Conservation (phyloP, 1,284 basidiomycete genomes). For the Sporisorium reilianum region DNA sequence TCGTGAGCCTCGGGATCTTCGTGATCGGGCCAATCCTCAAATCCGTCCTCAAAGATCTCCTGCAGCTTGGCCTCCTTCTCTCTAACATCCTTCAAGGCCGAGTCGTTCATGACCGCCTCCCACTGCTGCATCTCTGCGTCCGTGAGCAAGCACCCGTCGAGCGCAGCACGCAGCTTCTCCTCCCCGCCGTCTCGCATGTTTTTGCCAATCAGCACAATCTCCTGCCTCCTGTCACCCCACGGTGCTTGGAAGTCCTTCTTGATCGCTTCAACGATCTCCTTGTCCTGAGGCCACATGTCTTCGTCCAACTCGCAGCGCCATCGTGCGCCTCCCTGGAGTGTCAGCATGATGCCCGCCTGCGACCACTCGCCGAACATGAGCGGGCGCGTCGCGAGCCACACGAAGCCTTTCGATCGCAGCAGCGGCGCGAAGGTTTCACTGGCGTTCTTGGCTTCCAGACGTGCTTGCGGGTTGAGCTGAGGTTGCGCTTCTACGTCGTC, state of each 20-base stretch:
- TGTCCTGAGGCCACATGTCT: slow-evolving; percentile 70
- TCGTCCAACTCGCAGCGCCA: slow-evolving; percentile 71
- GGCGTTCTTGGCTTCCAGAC: slow-evolving; percentile 70
- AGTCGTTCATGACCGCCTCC: slow-evolving; percentile 69
- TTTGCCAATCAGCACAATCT: slow-evolving; percentile 70
- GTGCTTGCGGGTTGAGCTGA: slow-evolving; percentile 70
- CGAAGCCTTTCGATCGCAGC: slow-evolving; percentile 71
- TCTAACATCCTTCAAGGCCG: slow-evolving; percentile 9
- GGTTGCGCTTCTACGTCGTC: slow-evolving; percentile 66
- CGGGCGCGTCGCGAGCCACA: slow-evolving; percentile 69
- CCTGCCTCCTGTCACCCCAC: slow-evolving; percentile 72
- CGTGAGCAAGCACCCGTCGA: slow-evolving; percentile 69
- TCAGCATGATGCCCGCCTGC: slow-evolving; percentile 71
- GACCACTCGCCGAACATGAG: slow-evolving; percentile 71
- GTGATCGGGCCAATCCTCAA: slow-evolving; percentile 70
- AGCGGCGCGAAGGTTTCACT: slow-evolving; percentile 69
- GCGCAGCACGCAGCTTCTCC: slow-evolving; percentile 65
- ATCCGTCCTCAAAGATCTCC: slow-evolving; percentile 69
- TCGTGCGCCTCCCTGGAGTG: slow-evolving; percentile 69
- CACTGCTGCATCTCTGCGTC: slow-evolving; percentile 71
- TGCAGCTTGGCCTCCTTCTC: slow-evolving; percentile 65
- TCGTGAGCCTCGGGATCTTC: slow-evolving; percentile 60
- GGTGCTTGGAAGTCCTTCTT: slow-evolving; percentile 70
- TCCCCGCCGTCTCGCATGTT: slow-evolving; percentile 65
- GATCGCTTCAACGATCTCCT: slow-evolving; percentile 70